These are phyloP conservation scores for Diaporthe aspalathi DNA, from an alignment of 2,329 filamentous ascomycete genomes.

Conservation along the genomic window DNA sequence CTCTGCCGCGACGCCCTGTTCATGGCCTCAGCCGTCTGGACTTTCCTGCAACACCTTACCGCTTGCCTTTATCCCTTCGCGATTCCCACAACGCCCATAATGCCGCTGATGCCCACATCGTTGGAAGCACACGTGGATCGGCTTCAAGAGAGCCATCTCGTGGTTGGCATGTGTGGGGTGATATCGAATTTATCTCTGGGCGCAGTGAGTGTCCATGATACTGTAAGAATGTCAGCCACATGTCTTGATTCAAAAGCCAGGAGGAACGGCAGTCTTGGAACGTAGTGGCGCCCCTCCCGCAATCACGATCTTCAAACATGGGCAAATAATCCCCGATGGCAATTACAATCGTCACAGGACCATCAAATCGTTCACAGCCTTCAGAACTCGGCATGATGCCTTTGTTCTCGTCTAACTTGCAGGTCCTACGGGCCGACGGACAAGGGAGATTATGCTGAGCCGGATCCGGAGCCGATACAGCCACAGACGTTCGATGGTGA, in stretches of 20 bases:
- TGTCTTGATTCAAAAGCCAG: background rate
- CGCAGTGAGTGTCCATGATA: background rate
- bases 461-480: background rate
- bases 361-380: background rate
- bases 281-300: conserved; percentile 13
- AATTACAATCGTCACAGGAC: background rate
- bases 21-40: background rate
- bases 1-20: background rate
- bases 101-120: background rate
- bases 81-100: background rate
- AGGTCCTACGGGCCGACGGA: background rate
- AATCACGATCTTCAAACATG: background rate
- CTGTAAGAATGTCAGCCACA: background rate
- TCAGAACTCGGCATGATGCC: background rate
- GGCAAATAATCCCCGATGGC: background rate
- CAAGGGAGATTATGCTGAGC: background rate
- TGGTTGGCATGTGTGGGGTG: conserved; percentile 7
- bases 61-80: background rate
- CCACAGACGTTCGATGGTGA: background rate
- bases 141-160: background rate
- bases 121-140: background rate
- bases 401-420: background rate
- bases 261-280: background rate
- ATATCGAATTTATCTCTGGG: background rate
- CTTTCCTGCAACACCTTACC: background rate